Evolutionary conservation across 1,139 yeast genomes (phyloP).

Genomic region (Meyerozyma carpophila): DNA sequence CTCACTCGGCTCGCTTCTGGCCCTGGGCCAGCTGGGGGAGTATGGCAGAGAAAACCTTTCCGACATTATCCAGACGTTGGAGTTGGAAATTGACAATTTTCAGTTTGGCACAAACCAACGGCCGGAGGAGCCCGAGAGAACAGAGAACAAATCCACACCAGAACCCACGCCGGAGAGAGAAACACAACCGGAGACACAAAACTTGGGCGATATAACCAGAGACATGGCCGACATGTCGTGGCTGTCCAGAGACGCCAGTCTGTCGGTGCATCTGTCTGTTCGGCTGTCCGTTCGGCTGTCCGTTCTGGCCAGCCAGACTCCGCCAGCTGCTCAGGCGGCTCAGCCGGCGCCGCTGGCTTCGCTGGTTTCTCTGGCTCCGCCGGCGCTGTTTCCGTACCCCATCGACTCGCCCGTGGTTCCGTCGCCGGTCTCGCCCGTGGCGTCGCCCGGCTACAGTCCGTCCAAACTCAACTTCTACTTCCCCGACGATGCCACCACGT

Average conservation of each 20-base stretch:
- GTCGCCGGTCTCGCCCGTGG: constrained; percentile 6
- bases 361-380: too few relatives aligned
- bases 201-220: neutral
- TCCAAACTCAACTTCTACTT: neutral
- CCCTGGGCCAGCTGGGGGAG: neutral
- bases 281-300: too few relatives aligned
- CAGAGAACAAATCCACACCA: too few relatives aligned
- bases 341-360: too few relatives aligned
- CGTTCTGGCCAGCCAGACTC: too few relatives aligned
- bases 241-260: too few relatives aligned
- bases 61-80: constrained; percentile 16
- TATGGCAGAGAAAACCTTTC: constrained; percentile 4
- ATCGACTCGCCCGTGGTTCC: constrained; percentile 14
- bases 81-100: constrained; percentile 14
- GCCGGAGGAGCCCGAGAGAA: neutral
- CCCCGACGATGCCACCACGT: neutral
- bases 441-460: constrained; percentile 9
- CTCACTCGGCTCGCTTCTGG: neutral
- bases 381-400: constrained; percentile 13
- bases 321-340: too few relatives aligned
- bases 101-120: neutral
- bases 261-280: too few relatives aligned
- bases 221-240: neutral
- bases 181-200: neutral
- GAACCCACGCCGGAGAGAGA: too few relatives aligned